Base-by-base conservation (phyloP, 2,329 filamentous ascomycete species). In the Cordyceps tenuipes region DNA sequence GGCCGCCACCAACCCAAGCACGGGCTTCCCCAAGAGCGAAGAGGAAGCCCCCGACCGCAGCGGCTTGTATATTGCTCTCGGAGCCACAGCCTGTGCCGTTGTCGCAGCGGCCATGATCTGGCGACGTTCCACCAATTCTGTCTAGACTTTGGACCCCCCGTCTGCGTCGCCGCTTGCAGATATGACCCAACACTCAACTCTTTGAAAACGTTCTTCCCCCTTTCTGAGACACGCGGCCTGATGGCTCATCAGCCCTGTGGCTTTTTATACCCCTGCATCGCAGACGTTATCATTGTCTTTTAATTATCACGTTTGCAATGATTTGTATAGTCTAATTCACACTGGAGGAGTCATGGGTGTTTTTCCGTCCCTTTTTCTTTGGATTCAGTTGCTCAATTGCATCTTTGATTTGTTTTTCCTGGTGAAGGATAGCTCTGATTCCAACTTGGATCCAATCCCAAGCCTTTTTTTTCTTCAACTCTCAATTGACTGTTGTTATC, bases 1-100 rank as follows among this genome's bases (percentile, higher is more conserved):
- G 74, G 89, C 90, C 46, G 93, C 93, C 6, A 94, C 92, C 49
- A 91, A 91, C 68, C 94, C 94, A 0, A 91, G 87, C 66, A 89
- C 86, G 0, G 93, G 88, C 0, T 96, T 95, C 68, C 93, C 94
- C 0, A 94, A 92, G 73, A 89, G 83, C 58, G 91, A 96, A 64
- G 92, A 96, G 67, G 91, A 94, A 58, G 82, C 85, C 1, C 85
- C 88, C 5, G 93, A 97, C 72, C 84, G 90, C 66, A 91, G 91
- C 63, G 87, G 89, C 63, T 78, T 96, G 68, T 96, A 96, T 68
- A 84, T 97, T 68, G 91, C 90, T 2, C 76, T 95, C 4, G 90
- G 89, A 0, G 92, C 90, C 0, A 84, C 82, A 8, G 79, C 81
- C 0, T 87, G 84, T 64, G 85, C 85, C 2, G 81, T 79, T 6